A percentile compares a stretch with the other conserved stretches of the same genome.
phyloP scores from a whole-genome alignment of 768 basidiomycete genomes.

The Xanthoconium stramineum region DNA sequence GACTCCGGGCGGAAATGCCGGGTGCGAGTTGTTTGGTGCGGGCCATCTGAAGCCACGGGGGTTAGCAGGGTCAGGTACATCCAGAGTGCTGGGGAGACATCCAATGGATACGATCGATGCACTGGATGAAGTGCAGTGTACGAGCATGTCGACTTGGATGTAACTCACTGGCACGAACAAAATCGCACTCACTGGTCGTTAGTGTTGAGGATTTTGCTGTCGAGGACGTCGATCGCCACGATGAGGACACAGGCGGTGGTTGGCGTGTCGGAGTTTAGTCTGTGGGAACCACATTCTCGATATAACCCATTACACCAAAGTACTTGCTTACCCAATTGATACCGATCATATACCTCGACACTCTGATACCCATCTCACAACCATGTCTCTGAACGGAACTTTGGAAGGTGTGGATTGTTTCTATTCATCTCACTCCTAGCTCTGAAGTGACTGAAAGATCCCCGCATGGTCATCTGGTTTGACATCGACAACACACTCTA shows the following conservation, averaged over 20 bases:
- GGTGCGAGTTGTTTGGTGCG: slow-evolving; percentile 83
- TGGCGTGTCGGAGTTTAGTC: slow-evolving; percentile 22
- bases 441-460: slow-evolving; percentile 37
- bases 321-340: neutral
- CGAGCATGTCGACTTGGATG: neutral
- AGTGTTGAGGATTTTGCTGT: slow-evolving; percentile 43
- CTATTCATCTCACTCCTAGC: neutral
- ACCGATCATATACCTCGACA: slow-evolving; percentile 5
- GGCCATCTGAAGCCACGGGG: slow-evolving; percentile 60
- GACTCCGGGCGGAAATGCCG: slow-evolving; percentile 77
- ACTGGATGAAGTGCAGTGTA: slow-evolving; percentile 1
- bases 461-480: slow-evolving; percentile 66
- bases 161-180: slow-evolving; percentile 12
- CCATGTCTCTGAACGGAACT: slow-evolving; percentile 20
- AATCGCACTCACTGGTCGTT: slow-evolving; percentile 38
- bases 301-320: slow-evolving; percentile 1
- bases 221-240: slow-evolving; percentile 27
- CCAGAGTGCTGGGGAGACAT: slow-evolving; percentile 32
- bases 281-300: slow-evolving; percentile 24
- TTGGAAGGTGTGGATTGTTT: slow-evolving; percentile 23
- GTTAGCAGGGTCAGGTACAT: slow-evolving; percentile 32
- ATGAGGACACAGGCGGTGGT: slow-evolving; percentile 10
- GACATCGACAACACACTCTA: slow-evolving; percentile 91
- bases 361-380: slow-evolving; percentile 23
- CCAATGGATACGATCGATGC: slow-evolving; percentile 25